These are phyloP conservation scores for Claviceps sp. DNA, from an alignment of 2,329 filamentous ascomycete genomes.

Conservation along the genomic window DNA sequence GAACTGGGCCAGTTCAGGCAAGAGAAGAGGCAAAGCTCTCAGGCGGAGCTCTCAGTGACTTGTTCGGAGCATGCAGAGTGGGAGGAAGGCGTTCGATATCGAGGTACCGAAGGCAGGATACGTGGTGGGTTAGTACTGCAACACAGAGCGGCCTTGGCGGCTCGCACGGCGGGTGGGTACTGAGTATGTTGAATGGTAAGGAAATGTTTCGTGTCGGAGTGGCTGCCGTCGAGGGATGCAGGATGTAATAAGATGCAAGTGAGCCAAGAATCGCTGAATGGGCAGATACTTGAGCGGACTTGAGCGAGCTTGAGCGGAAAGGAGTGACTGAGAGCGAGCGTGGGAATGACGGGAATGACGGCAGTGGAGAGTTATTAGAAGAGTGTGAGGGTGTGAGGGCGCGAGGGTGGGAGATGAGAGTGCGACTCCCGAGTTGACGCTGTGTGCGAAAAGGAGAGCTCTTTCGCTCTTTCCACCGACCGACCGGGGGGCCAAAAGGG, in stretches of 20 bases:
- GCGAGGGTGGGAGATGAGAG: not conserved
- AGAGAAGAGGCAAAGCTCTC: conserved; percentile 12
- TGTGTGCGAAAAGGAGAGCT: conserved; percentile 14
- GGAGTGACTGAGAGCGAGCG: conserved; percentile 26
- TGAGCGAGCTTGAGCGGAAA: conserved; percentile 14
- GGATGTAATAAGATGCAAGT: conserved; percentile 9
- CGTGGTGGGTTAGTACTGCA: not conserved
- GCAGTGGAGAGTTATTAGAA: no score
- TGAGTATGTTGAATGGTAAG: not conserved
- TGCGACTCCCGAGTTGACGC: conserved; percentile 3
- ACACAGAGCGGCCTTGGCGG: not conserved
- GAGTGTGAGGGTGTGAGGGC: no score
- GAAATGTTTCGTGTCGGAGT: conserved; percentile 1
- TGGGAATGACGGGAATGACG: not conserved
- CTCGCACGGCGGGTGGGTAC: not conserved
- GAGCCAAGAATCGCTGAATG: not conserved
- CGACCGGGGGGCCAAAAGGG: not conserved
- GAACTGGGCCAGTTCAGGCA: conserved; percentile 4
- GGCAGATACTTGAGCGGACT: conserved; percentile 12
- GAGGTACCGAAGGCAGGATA: conserved; percentile 4
- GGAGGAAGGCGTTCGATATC: conserved; percentile 3
- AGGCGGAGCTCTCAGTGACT: conserved; percentile 15
- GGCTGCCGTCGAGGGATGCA: conserved; percentile 6
- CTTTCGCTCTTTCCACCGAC: conserved; percentile 9
- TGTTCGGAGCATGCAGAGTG: conserved; percentile 24